Evolutionary conservation across 2,329 filamentous ascomycete species (phyloP).

Genomic region (Epichloe coenophiala): DNA sequence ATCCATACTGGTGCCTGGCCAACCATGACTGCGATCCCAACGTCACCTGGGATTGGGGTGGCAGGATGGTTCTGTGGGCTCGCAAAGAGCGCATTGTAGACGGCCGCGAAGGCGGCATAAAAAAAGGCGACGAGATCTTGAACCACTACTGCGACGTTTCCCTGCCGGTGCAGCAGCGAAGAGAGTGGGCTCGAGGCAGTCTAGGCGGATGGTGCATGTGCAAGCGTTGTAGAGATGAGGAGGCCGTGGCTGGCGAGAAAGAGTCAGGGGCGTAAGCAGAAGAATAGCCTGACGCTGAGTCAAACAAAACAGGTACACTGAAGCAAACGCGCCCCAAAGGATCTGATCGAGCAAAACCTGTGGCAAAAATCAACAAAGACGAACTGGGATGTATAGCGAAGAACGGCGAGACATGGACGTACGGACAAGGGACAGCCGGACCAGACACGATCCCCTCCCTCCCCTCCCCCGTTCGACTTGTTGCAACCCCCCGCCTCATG

Average conservation of each 20-base stretch:
- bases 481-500: background rate
- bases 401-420: too few species aligned
- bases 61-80: constrained; percentile 58
- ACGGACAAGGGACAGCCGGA: too few species aligned
- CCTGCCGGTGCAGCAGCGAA: constrained; percentile 61
- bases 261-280: background rate
- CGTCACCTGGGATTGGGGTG: constrained; percentile 87
- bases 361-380: too few species aligned
- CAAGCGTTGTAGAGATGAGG: constrained; percentile 64
- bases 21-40: constrained; percentile 96
- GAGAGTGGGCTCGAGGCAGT: constrained; percentile 81
- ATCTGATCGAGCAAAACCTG: too few species aligned
- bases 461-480: background rate
- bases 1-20: constrained; percentile 90
- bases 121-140: constrained; percentile 69
- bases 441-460: background rate
- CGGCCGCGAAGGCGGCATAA: constrained; percentile 45
- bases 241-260: constrained; percentile 15
- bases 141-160: constrained; percentile 91
- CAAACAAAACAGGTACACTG: too few species aligned
- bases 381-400: too few species aligned
- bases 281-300: background rate
- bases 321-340: too few species aligned
- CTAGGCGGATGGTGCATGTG: constrained; percentile 86
- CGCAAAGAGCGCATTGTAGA: constrained; percentile 43